Conservation (phyloP, 306 rosid species). For the Oemleria cerasiformis region DNA sequence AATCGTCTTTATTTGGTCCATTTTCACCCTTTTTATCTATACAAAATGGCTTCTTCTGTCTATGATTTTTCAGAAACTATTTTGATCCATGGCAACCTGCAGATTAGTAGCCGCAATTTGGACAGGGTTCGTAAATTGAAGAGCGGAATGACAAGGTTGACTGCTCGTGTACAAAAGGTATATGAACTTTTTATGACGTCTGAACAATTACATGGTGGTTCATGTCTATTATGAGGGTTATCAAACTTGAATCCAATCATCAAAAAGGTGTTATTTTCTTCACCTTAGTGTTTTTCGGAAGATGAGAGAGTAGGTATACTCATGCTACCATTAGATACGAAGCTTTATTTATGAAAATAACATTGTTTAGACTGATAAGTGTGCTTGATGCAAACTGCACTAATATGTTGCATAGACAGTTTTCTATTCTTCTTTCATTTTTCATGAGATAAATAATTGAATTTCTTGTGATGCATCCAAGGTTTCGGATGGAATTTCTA, state of each 20-base stretch:
- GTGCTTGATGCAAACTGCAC: not conserved
- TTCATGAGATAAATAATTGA: not conserved
- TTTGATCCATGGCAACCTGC: conserved; percentile 28
- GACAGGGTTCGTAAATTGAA: conserved; percentile 94
- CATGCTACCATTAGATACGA: conserved; percentile 5
- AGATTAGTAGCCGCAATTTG: conserved; percentile 96
- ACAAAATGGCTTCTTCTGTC: not conserved
- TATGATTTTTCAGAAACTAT: conserved; percentile 1
- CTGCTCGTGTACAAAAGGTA: conserved; percentile 98
- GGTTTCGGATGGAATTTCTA: not conserved
- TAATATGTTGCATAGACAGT: not conserved
- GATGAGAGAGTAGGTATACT: not conserved
- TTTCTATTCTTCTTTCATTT: not conserved
- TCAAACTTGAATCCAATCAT: not conserved
- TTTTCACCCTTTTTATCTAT: not conserved
- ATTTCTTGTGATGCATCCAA: not conserved
- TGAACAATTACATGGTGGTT: not conserved
- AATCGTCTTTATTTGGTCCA: not conserved
- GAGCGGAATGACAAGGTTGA: conserved; percentile 98
- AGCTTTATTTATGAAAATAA: not conserved
- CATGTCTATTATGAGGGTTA: not conserved
- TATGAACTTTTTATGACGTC: not conserved
- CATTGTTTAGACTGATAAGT: not conserved
- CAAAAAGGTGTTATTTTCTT: not conserved
- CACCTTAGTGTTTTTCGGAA: not conserved